These are phyloP conservation scores for Gomphus bonarii DNA, from an alignment of 1,284 basidiomycete species.

Conservation along the genomic window DNA sequence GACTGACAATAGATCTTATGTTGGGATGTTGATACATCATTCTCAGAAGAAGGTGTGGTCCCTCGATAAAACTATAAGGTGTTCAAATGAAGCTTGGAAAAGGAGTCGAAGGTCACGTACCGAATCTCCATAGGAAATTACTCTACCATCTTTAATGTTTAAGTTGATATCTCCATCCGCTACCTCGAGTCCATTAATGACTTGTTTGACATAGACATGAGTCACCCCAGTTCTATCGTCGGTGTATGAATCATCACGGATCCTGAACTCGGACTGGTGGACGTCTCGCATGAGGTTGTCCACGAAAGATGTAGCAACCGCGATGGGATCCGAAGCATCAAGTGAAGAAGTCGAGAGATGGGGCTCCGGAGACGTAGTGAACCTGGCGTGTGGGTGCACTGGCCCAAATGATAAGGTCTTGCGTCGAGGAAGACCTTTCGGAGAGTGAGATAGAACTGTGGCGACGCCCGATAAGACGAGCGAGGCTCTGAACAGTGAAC, in stretches of 20 bases:
- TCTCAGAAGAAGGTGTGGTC: conserved; percentile 26
- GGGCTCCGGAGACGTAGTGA: conserved; percentile 33
- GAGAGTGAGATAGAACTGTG: neutral
- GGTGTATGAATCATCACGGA: conserved; percentile 79
- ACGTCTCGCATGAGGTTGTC: conserved; percentile 30
- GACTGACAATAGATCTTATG: conserved; percentile 48
- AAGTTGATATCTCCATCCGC: conserved; percentile 84
- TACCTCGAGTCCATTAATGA: conserved; percentile 77
- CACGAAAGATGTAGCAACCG: conserved; percentile 54
- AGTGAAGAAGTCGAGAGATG: conserved; percentile 20
- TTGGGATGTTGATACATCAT: conserved; percentile 31
- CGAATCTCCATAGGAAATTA: conserved; percentile 76
- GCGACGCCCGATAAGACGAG: conserved; percentile 5
- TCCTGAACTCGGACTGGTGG: conserved; percentile 35
- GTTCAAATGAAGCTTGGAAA: conserved; percentile 12
- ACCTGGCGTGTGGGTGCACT: conserved; percentile 59
- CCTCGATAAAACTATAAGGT: conserved; percentile 55
- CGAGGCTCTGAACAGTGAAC: conserved; percentile 3
- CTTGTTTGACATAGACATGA: conserved; percentile 76
- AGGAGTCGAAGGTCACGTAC: conserved; percentile 33
- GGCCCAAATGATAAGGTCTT: conserved; percentile 81
- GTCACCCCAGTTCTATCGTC: conserved; percentile 76
- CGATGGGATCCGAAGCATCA: conserved; percentile 33
- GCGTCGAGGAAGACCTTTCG: conserved; percentile 23
- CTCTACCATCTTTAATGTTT: conserved; percentile 73